These are phyloP conservation scores for Starmera quercuum DNA, from an alignment of 805 yeast species.

Conservation along the genomic window DNA sequence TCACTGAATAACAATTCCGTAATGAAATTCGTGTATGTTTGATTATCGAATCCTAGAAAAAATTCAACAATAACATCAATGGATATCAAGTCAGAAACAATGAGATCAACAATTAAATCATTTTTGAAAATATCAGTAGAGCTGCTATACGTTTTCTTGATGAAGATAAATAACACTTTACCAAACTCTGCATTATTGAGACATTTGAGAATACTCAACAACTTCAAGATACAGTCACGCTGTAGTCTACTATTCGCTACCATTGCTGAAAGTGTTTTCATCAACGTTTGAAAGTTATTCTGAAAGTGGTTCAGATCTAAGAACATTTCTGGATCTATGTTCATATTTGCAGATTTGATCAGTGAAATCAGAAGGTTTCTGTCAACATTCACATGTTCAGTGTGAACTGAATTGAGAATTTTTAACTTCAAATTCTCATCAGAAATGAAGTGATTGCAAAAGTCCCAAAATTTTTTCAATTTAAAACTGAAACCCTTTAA, in stretches of 20 bases:
- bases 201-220: slow-evolving; percentile 16
- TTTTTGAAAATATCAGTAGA: slow-evolving; percentile 26
- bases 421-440: slow-evolving; percentile 4
- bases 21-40: slow-evolving; percentile 11
- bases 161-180: slow-evolving; percentile 16
- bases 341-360: too few species aligned
- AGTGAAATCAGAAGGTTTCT: too few species aligned
- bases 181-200: slow-evolving; percentile 17
- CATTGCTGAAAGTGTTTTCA: slow-evolving; percentile 3
- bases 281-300: slow-evolving; percentile 14
- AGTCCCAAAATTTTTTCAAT: slow-evolving; percentile 5
- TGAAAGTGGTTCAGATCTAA: slow-evolving; percentile 9
- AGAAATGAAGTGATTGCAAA: not conserved
- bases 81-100: slow-evolving; percentile 28
- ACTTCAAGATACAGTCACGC: slow-evolving; percentile 5
- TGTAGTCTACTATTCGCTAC: not conserved
- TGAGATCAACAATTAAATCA: slow-evolving; percentile 28
- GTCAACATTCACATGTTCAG: too few species aligned
- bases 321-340: slow-evolving; percentile 8
- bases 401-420: too few species aligned
- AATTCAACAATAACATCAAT: slow-evolving; percentile 27
- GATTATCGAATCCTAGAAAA: slow-evolving; percentile 15
- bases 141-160: slow-evolving; percentile 19
- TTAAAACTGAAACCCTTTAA: slow-evolving; percentile 4
- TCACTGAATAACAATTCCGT: slow-evolving; percentile 17